A percentile compares a stretch with the other conserved stretches of the same genome.
phyloP scores from a whole-genome alignment of 2,329 filamentous ascomycete species.

The Neofusicoccum cordaticola region DNA sequence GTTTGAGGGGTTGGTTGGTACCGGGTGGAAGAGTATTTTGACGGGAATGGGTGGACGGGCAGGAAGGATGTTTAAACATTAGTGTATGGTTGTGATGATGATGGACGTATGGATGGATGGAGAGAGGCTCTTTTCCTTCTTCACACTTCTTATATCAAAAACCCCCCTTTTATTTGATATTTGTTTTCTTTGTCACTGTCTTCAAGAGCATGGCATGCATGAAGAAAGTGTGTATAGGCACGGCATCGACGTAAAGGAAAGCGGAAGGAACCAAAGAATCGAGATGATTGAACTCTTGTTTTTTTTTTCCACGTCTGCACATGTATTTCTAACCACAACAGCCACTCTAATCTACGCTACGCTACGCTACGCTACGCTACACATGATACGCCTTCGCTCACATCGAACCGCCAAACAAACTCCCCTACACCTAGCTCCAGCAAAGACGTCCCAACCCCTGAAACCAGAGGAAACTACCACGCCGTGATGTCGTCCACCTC shows the following conservation, averaged over 20 bases:
- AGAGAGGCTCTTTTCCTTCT: background rate
- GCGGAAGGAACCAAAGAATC: background rate
- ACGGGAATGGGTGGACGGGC: background rate
- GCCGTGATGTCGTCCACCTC: slow-evolving; percentile 96
- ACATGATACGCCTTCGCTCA: no score
- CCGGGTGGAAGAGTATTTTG: background rate
- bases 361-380: no score
- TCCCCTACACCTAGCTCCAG: no score
- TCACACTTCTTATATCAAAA: background rate
- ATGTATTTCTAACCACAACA: no score
- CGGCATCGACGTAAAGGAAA: no score
- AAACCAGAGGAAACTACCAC: slow-evolving; percentile 58
- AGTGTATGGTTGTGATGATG: background rate
- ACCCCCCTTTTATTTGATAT: background rate
- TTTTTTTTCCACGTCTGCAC: no score
- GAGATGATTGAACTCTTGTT: background rate
- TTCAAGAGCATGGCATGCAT: no score
- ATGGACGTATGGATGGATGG: background rate
- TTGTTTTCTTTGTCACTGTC: background rate
- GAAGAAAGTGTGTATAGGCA: no score
- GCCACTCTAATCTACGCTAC: no score
- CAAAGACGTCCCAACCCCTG: no score
- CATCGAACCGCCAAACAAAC: no score
- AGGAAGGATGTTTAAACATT: no score
- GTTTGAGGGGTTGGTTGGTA: background rate